Evolutionary conservation across 2,329 filamentous ascomycete species (phyloP), one percentile per base, ranked within the genome.

Genomic region (Fusarium udum): DNA sequence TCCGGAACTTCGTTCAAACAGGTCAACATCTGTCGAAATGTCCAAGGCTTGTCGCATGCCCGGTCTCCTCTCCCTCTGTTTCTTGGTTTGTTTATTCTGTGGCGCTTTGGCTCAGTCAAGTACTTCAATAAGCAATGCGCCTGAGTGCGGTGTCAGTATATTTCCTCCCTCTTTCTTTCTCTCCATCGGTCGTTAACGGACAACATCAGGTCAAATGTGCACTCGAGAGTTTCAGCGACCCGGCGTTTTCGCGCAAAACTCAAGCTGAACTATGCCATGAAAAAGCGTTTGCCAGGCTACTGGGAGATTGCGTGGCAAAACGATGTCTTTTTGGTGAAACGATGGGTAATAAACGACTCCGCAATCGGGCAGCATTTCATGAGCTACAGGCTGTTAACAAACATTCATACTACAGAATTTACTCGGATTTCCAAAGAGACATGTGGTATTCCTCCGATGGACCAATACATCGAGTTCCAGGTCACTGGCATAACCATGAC

Each of bases 1-100:
- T 6, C 6, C 0, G 6, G 6, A n/a, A 15, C 6, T 42, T 42
- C 1, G 22, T 42, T 6, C 1, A n/a, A 42, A 11, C 14, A n/a
- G 6, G 22, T 10, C 22, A 16, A 15, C 22, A 15, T n/a, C 39
- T 15, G 39, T 14, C 14, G 39, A 42, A n/a, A 42, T 42, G 39
- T n/a, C 22, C 22, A 42, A 42, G 39, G 39, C 22, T 42, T 14
- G 22, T 15, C 14, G 14, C 6, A 5, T 42, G 8, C 6, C 14
- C 8, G 14, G 22, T 42, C 14, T 42, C 10, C 22, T 15, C 0
- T 42, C 39, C n/a, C 22, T 42, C 3, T 42, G 14, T 42, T 3
- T 42, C 14, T 42, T 6, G 39, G 6, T 42, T 15, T 15, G 7
- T 15, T 0, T 42, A 10, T 42, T 42, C 22, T 42, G 14, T 16